Conservation (phyloP, 805 yeast species). For the Isabelozyma rhagii region DNA sequence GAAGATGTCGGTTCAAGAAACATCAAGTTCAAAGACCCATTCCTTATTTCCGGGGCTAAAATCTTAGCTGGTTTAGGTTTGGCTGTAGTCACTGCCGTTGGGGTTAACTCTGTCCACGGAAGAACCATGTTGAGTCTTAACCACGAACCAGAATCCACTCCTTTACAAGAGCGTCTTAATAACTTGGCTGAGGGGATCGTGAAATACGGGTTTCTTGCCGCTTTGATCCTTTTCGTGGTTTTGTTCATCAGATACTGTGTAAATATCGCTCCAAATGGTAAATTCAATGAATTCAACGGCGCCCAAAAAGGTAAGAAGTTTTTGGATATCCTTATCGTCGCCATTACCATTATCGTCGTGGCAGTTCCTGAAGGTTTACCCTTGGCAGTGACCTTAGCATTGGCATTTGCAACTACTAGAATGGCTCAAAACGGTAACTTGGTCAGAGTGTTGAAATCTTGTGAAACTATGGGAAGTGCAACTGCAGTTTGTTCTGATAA, state of each 20-base stretch:
- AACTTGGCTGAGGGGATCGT: conserved; percentile 89
- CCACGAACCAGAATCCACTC: conserved; percentile 79
- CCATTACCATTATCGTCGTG: conserved; percentile 90
- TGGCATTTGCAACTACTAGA: conserved; percentile 97
- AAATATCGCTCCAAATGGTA: conserved; percentile 52
- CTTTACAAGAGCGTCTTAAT: conserved; percentile 79
- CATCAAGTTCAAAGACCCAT: conserved; percentile 62
- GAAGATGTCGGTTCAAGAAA: conserved; percentile 41
- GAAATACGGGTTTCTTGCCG: conserved; percentile 88
- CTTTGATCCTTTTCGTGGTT: conserved; percentile 74
- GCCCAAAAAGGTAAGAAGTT: conserved; percentile 83
- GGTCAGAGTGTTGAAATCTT: conserved; percentile 88
- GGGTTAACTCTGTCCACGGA: conserved; percentile 86
- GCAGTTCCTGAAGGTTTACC: conserved; percentile 99
- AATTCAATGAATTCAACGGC: conserved; percentile 42
- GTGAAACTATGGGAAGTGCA: conserved; percentile 99
- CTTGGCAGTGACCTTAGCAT: conserved; percentile 90
- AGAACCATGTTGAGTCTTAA: conserved; percentile 80
- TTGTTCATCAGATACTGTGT: conserved; percentile 73
- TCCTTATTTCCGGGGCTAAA: conserved; percentile 88
- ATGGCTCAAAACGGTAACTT: conserved; percentile 96
- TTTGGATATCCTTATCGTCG: conserved; percentile 81
- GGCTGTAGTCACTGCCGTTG: conserved; percentile 88
- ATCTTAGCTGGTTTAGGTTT: conserved; percentile 81
- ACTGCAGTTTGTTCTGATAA: conserved; percentile 93